Base-by-base conservation (phyloP, 1,284 basidiomycete genomes). In the Laetiporus sulphureus region DNA sequence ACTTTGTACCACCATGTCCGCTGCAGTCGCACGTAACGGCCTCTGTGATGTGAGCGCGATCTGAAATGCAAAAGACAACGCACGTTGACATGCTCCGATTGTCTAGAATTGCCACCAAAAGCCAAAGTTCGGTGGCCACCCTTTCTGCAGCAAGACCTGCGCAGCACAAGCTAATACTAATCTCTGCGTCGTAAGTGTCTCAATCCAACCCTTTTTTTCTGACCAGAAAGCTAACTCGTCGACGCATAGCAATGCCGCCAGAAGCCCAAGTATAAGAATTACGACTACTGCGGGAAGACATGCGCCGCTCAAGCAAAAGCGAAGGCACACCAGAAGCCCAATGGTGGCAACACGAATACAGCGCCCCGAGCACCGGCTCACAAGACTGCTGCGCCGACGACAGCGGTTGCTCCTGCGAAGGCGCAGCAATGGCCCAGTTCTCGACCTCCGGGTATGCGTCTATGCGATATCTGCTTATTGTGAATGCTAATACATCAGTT, bases 271-370 rank as follows among this genome's bases (percentile, higher is more conserved):
- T 75, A 70, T 47, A 65, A 62, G 16, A 66, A 60, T 40, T 69
- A 75, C 50, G 61, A 67, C 13, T 80, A 72, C 48, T 81, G 78
- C 51, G 77, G 77, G 32, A 75, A 77, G 61, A 79, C 72, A 34
- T 81, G 78, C 51, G 77, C 75, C 15, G 53, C 60, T 21, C 65
- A 75, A 52, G 77, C 71, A 31, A 36, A 46, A n/a, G n/a, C n/a
- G n/a, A n/a, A n/a, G 30, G 45, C 44, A 42, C 50, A 23, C 60
- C 54, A 41, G 30, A 40, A 41, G 38, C 20, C 31, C 22, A 36
- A 22, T n/a, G 36, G 19, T 18, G 23, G 20, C 20, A 16, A 13
- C n/a, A 15, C 22, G 21, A 29, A 43, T 24, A n/a, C n/a, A n/a
- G n/a, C n/a, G n/a, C n/a, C n/a, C n/a, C n/a, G n/a, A n/a, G n/a